A percentile compares a stretch with the other conserved stretches of the same genome.
phyloP scores from a whole-genome alignment of 75 land plant species.

The Cryptomeria japonica region DNA sequence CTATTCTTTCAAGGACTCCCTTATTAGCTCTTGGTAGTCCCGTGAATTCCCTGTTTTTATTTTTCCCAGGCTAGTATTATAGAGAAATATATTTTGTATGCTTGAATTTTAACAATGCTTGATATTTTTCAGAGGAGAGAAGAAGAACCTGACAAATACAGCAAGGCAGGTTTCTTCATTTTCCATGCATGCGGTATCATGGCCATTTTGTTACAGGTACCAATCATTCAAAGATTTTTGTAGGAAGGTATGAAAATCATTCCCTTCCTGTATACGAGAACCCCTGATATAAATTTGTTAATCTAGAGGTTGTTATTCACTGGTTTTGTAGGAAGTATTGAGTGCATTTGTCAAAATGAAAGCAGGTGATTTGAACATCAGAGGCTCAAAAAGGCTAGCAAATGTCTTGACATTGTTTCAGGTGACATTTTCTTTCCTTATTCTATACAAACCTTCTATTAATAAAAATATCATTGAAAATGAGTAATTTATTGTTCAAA shows the following conservation, averaged over 20 bases:
- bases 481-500: too few relatives aligned
- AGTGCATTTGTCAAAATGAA: conserved; percentile 26
- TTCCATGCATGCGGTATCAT: conserved; percentile 51
- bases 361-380: conserved; percentile 26
- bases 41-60: neutral
- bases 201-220: conserved; percentile 54
- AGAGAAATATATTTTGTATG: neutral
- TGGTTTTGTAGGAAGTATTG: conserved; percentile 42
- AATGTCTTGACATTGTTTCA: conserved; percentile 65
- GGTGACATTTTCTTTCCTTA: conserved; percentile 23
- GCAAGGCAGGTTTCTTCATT: conserved; percentile 39
- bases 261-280: neutral
- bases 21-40: neutral
- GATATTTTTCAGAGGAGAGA: conserved; percentile 36
- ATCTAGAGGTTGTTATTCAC: neutral
- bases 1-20: neutral
- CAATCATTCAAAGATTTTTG: neutral
- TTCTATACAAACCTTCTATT: neutral
- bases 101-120: neutral
- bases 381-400: conserved; percentile 46
- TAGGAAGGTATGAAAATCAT: neutral
- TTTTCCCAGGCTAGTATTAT: neutral
- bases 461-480: neutral
- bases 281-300: neutral
- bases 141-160: conserved; percentile 38